Conservation (phyloP, 176 grass and related monocot species). For the Urochloa ruziziensis region DNA sequence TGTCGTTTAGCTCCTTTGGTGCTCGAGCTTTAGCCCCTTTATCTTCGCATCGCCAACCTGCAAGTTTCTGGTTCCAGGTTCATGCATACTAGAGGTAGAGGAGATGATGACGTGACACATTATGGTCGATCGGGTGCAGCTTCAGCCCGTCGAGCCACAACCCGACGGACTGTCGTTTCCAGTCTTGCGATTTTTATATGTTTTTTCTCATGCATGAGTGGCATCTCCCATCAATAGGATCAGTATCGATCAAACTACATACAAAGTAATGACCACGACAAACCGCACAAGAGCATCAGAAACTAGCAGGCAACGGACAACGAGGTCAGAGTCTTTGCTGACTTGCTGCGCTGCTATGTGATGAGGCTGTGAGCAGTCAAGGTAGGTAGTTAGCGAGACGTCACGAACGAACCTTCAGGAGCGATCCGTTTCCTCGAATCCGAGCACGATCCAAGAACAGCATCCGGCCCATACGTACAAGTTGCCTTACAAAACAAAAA, state of each 20-base stretch:
- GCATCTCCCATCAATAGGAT: not conserved
- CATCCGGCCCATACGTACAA: slow-evolving; percentile 14
- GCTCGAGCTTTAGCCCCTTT: not conserved
- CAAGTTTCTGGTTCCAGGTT: not conserved
- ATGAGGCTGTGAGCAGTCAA: not conserved
- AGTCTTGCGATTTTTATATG: not conserved
- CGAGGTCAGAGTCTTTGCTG: not conserved
- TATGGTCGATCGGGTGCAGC: not conserved
- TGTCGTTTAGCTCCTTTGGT: slow-evolving; percentile 30
- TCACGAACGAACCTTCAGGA: not conserved
- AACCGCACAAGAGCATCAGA: not conserved
- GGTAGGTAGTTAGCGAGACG: not conserved
- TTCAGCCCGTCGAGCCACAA: not conserved
- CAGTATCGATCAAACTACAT: not conserved
- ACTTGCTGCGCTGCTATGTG: no score
- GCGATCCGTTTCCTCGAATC: not conserved
- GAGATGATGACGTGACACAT: slow-evolving; percentile 29
- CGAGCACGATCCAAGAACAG: not conserved
- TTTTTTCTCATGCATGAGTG: not conserved
- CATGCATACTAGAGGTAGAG: no score
- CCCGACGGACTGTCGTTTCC: not conserved
- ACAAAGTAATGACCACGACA: not conserved
- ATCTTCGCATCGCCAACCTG: not conserved
- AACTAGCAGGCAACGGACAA: not conserved
- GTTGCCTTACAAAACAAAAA: slow-evolving; percentile 10